Evolutionary conservation across 495 filamentous ascomycete species (phyloP).

Genomic region (Delitschia confertaspora): DNA sequence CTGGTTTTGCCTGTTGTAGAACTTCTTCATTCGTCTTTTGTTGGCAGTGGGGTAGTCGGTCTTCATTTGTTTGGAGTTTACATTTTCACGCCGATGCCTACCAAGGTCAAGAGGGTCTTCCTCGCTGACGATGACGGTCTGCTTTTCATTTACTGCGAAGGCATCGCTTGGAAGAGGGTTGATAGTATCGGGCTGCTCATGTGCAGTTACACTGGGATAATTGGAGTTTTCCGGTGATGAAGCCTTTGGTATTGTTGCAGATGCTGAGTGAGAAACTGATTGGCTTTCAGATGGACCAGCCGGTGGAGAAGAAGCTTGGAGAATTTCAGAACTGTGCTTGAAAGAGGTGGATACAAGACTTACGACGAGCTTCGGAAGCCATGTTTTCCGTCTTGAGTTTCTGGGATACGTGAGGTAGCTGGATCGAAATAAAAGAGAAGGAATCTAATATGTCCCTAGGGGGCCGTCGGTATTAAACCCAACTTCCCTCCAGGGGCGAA

Average conservation of each 20-base stretch:
- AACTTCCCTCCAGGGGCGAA: conserved; percentile 18
- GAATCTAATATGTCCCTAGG: conserved; percentile 11
- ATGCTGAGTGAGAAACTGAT: conserved; percentile 15
- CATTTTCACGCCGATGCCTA: conserved; percentile 37
- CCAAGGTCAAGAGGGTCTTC: conserved; percentile 38
- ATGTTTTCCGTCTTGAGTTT: conserved; percentile 10
- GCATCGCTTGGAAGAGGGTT: conserved; percentile 6
- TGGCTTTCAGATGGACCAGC: conserved; percentile 12
- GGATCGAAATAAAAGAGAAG: conserved; percentile 19
- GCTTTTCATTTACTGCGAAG: conserved; percentile 6
- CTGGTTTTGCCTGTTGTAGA: conserved; percentile 47
- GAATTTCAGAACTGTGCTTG: conserved; percentile 13
- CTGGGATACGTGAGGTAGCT: conserved; percentile 1
- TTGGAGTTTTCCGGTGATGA: conserved; percentile 12
- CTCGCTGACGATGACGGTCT: conserved; percentile 6
- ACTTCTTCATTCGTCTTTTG: conserved; percentile 41
- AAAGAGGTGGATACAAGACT: conserved; percentile 8
- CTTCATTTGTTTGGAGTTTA: conserved; percentile 38
- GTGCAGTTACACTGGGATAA: conserved; percentile 15
- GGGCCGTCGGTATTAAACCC: conserved; percentile 20
- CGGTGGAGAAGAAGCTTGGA: conserved; percentile 17
- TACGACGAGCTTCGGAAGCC: conserved; percentile 19
- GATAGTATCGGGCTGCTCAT: conserved; percentile 16
- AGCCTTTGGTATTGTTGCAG: no score
- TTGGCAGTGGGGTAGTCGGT: conserved; percentile 40